Evolutionary conservation across 208 protist species (phyloP), one percentile per base, ranked within the genome.

Genomic region (Borovskyia barvae): DNA sequence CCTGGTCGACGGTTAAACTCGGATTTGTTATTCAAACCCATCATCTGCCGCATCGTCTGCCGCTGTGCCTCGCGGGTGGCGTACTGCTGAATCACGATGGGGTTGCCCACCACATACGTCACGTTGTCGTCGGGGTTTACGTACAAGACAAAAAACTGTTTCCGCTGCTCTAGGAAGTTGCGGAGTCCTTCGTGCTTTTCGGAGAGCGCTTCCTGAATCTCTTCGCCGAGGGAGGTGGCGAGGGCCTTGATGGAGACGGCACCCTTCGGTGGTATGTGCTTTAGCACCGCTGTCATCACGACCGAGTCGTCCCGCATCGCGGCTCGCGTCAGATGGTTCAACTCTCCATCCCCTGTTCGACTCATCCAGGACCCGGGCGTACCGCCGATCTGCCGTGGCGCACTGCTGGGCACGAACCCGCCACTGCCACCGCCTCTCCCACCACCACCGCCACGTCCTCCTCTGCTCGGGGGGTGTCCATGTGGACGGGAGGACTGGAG

Each of bases 71-170:
- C 66, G 11, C 84, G 68, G 20, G 58, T 65, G 12, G 66, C 55
- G 56, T 81, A 84, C 61, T 81, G 82, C 53, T 82, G 70, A 5
- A 62, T 58, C 15, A 80, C 80, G 22, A 92, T 53, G 15, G 84
- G 80, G 46, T 85, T 88, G 40, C 65, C 72, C 2, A 84, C 64
- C 4, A 88, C 85, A 58, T 84, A 94, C 28, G 85, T 40, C 17
- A 87, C 75, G 12, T 58, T 62, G 46, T 87, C 82, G 0, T 53
- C 48, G 17, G 75, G 80, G 26, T 74, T 49, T 19, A 45, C 35
- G 54, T 81, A 77, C 36, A 94, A 37, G 14, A 85, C 32, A 53
- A 94, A 94, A 39, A 92, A 59, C 52, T 94, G 88, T 65, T 86
- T 82, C 12, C 88, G 84, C 33, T 75, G 36, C 36, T 80, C 57